phyloP scores from a whole-genome alignment of 441 rosid species.

The Geranium incanum region DNA sequence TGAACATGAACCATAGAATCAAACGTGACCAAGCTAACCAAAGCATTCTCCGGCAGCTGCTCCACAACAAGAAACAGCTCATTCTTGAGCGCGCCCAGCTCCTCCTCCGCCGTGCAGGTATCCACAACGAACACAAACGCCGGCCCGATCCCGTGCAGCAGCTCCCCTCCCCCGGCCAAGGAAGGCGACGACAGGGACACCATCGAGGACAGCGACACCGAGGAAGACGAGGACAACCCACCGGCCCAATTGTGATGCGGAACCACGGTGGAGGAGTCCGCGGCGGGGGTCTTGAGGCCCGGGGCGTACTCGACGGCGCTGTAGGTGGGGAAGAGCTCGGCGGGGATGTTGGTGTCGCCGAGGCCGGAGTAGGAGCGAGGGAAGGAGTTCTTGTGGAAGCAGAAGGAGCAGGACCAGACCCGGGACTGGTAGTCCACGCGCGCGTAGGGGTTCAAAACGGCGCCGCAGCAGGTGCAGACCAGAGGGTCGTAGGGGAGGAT shows the following conservation, averaged over 20 bases:
- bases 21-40: constrained; percentile 61
- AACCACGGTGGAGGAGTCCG: background rate
- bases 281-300: background rate
- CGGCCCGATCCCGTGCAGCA: constrained; percentile 39
- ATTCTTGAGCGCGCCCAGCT: constrained; percentile 54
- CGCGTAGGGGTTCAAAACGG: constrained; percentile 71
- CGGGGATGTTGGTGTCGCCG: constrained; percentile 74
- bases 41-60: constrained; percentile 64
- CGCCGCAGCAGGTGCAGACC: constrained; percentile 56
- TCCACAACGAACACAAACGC: constrained; percentile 79
- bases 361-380: constrained; percentile 66
- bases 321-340: constrained; percentile 90
- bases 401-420: constrained; percentile 80
- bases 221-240: constrained; percentile 32
- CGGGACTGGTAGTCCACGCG: constrained; percentile 80
- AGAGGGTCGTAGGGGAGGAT: constrained; percentile 73
- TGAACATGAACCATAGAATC: constrained; percentile 80
- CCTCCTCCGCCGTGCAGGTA: constrained; percentile 57
- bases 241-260: constrained; percentile 7
- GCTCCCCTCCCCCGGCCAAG: constrained; percentile 19
- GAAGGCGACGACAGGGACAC: constrained; percentile 20
- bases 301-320: constrained; percentile 66
- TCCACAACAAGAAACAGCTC: constrained; percentile 66
- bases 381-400: constrained; percentile 50
- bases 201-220: constrained; percentile 42